A percentile compares a stretch with the other conserved stretches of the same genome.
These are phyloP conservation scores for Populus hybrid DNA, from an alignment of 441 rosid genomes.

Conservation along the genomic window DNA sequence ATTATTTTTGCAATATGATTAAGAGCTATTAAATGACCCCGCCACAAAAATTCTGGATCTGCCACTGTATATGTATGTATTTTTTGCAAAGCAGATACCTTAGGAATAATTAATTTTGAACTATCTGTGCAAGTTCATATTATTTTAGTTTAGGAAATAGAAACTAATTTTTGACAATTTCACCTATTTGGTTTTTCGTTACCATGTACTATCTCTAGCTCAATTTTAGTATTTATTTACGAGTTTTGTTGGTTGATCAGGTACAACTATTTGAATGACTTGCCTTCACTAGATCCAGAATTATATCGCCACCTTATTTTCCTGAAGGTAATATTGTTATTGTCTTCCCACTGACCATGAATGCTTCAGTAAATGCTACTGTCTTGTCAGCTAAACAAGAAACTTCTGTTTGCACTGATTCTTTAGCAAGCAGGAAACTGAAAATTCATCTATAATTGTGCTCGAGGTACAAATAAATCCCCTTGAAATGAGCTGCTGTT, in stretches of 20 bases:
- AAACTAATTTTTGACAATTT: background rate
- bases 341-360: background rate
- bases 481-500: background rate
- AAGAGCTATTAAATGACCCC: background rate
- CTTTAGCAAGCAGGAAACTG: background rate
- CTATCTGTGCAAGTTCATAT: background rate
- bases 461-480: background rate
- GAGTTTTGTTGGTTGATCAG: constrained; percentile 42
- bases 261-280: constrained; percentile 90
- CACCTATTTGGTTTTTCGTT: background rate
- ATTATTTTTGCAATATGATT: background rate
- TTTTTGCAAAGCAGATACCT: background rate
- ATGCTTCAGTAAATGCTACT: background rate
- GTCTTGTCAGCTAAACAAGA: background rate
- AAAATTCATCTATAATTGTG: background rate
- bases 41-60: background rate
- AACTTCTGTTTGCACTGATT: background rate
- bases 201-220: background rate
- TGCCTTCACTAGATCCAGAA: constrained; percentile 98
- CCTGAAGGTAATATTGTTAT: constrained; percentile 62
- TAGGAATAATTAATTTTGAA: background rate
- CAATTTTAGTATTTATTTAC: background rate
- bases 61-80: background rate
- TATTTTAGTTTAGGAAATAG: background rate
- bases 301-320: constrained; percentile 95